Evolutionary conservation across 2,329 filamentous ascomycete species (phyloP).

Genomic region (Scleromitrula shiraiana): DNA sequence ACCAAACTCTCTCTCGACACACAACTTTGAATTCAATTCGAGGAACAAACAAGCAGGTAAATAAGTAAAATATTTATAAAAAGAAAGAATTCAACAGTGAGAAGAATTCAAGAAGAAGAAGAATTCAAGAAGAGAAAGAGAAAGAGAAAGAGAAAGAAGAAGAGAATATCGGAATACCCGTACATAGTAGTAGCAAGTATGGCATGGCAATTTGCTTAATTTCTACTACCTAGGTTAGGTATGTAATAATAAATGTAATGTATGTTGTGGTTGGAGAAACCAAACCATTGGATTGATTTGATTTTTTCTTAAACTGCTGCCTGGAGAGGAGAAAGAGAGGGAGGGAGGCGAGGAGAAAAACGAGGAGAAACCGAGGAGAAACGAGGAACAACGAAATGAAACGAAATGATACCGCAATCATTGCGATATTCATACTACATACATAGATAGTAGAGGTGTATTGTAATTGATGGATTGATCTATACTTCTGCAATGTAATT

Average conservation of each 20-base stretch:
- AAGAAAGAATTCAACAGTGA: no score
- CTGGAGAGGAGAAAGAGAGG: background rate
- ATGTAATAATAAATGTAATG: background rate
- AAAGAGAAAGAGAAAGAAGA: background rate
- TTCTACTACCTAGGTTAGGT: no score
- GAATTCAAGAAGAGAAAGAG: background rate
- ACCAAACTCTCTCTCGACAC: no score
- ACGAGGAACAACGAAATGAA: background rate
- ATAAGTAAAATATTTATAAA: no score
- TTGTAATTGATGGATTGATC: background rate
- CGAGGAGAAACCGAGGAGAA: background rate
- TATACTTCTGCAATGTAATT: no score
- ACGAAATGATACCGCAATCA: background rate
- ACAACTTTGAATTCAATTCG: no score
- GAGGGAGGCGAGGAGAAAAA: background rate
- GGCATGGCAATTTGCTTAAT: no score
- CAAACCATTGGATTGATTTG: background rate
- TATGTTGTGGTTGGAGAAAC: background rate
- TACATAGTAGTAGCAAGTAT: no score
- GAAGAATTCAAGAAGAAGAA: no score
- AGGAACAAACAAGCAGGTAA: no score
- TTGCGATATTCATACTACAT: no score
- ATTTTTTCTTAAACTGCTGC: slow-evolving; percentile 7
- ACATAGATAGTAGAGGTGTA: no score
- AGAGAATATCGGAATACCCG: background rate